A percentile compares a stretch with the other conserved stretches of the same genome.
Conservation (phyloP, 208 protist genomes). For the Leishmania amazonensis region DNA sequence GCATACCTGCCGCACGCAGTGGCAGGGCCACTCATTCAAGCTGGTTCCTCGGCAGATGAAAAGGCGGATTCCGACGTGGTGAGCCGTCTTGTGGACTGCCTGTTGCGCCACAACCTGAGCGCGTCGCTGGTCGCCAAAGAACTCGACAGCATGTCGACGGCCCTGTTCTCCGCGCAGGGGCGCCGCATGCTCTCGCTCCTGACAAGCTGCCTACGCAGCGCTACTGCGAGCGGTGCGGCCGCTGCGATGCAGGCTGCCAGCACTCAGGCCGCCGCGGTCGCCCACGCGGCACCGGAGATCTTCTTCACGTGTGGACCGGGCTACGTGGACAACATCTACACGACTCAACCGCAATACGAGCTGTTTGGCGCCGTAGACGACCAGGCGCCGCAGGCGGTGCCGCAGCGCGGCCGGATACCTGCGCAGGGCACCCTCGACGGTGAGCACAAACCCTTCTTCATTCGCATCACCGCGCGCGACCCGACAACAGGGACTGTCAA, state of each 20-base stretch:
- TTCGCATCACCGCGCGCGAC: slow-evolving; percentile 66
- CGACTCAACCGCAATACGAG: slow-evolving; percentile 44
- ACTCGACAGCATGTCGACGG: slow-evolving; percentile 28
- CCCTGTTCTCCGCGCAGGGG: slow-evolving; percentile 40
- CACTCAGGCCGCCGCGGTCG: slow-evolving; percentile 7
- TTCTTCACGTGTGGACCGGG: slow-evolving; percentile 66
- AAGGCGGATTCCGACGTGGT: slow-evolving; percentile 58
- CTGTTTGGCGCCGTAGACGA: slow-evolving; percentile 60
- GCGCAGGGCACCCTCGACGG: slow-evolving; percentile 20
- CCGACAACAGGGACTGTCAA: slow-evolving; percentile 40
- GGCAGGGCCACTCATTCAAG: neutral
- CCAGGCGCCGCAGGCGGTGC: slow-evolving; percentile 44
- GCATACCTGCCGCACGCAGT: slow-evolving; percentile 9
- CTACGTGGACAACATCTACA: slow-evolving; percentile 74
- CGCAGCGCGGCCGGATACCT: slow-evolving; percentile 72
- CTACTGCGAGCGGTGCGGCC: slow-evolving; percentile 15
- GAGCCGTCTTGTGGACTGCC: slow-evolving; percentile 61
- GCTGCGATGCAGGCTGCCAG: slow-evolving; percentile 19
- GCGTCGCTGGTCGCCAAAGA: slow-evolving; percentile 50
- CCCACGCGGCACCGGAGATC: slow-evolving; percentile 30
- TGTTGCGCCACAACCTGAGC: slow-evolving; percentile 55
- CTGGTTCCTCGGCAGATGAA: neutral
- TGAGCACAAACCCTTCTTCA: slow-evolving; percentile 47
- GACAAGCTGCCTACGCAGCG: slow-evolving; percentile 47
- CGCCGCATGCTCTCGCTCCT: slow-evolving; percentile 61